Evolutionary conservation across 2,329 filamentous ascomycete species (phyloP), one percentile per base, ranked within the genome.

Genomic region (Phialophora macrospora): DNA sequence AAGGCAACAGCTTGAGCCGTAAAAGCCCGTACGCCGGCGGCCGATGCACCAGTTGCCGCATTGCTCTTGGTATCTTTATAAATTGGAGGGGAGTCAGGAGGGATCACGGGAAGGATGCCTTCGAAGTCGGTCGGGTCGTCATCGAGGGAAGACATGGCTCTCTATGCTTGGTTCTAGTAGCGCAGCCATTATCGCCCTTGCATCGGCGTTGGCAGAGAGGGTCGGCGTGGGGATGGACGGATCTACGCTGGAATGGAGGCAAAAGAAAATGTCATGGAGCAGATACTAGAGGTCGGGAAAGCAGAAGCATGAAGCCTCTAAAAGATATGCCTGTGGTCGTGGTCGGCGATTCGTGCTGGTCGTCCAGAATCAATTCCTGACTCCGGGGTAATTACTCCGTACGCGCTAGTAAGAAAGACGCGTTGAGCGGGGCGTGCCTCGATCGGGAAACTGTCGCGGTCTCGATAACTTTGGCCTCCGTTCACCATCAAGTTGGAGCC

Each of bases 1-100:
- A 97, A 97, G 26, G 92, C 89, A 62, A 97, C 85, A 73, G 92
- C 83, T 75, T 96, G 90, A 7, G 92, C 90, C 72, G 90, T 93
- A 68, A 97, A 77, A 30, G 93, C 93, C 55, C 93, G 90, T 69
- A 93, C 90, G 48, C 91, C 87, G 24, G 93, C 93, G 4, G 93
- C 93, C 24, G 91, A 93, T n/a, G 91, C 90, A 55, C 91, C 93
- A 17, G 87, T 88, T 12, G 85, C 83, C 14, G 87, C 84, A 82
- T 86, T 85, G 64, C 81, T 84, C 69, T 85, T 84, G 66, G 81
- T 81, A 62, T 83, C 83, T 67, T 76, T 75, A 55, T 73, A 74
- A 44, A 74, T 60, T 38, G 68, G 66, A 34, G 66, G 71, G 22
- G 73, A 73, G 41, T 61, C 63, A 17, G 58, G 24, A 9, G 65